Evolutionary conservation across 2,329 filamentous ascomycete genomes (phyloP), one percentile per base, ranked within the genome.

Genomic region (Verticillium nubilum): DNA sequence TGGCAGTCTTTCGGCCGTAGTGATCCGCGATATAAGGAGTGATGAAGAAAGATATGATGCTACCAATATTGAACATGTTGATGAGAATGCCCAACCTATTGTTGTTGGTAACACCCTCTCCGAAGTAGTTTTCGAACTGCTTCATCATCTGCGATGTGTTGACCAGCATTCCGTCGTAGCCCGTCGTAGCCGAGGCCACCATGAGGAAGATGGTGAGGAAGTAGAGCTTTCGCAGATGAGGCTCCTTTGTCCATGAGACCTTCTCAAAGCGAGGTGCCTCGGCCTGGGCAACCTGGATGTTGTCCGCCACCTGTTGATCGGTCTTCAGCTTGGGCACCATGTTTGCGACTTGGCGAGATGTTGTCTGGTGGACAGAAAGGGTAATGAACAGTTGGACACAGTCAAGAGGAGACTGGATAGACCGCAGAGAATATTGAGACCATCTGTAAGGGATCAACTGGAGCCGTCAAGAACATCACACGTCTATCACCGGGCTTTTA

Each of bases 91-190:
- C 79, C 28, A 81, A 73, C 67, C 75, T 75, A 69, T 75, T 77
- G 37, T 68, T 68, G 59, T 78, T 70, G 27, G 59, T 65, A 67
- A 77, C 63, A 31, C 70, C 67, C 35, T 77, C 69, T 31, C 74
- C 73, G 70, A 85, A 85, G 72, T 77, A 83, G 2, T 67, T 63
- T 63, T 80, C 76, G 81, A 82, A 86, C 19, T 71, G 70, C 61
- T 81, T 73, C 66, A 86, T 82, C 69, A 83, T 79, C 73, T 85
- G 82, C 3, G 80, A 83, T 10, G 81, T 84, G 70, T 86, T 86
- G 68, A 85, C 74, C 61, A 85, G 74, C 78, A 83, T 81, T 59
- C 83, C 83, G 71, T 87, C 84, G 67, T 86, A 86, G 58, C 84
- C 83, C 7, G 83, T 86, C 29, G 83, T 86, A 52, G 84, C 84